A percentile compares a stretch with the other conserved stretches of the same genome.
These are phyloP conservation scores for Maudiozyma serrabonitensis DNA, from an alignment of 805 yeast genomes.

Conservation along the genomic window DNA sequence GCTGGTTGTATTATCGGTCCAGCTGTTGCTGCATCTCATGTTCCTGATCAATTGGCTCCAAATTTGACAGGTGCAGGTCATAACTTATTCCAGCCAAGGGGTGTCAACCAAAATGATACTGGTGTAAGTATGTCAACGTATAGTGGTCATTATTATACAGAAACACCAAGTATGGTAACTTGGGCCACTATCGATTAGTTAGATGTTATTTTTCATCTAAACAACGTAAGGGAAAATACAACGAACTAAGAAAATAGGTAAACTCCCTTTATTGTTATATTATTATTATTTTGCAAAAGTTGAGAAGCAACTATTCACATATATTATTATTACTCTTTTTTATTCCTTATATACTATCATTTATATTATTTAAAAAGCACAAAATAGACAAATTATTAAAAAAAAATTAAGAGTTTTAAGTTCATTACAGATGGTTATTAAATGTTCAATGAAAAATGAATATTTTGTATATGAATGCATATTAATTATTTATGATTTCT, in stretches of 20 bases:
- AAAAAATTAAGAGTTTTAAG: not conserved
- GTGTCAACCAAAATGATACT: constrained; percentile 74
- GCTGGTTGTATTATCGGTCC: constrained; percentile 81
- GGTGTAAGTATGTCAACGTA: constrained; percentile 36
- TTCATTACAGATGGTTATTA: too few relatives aligned
- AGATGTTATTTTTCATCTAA: too few relatives aligned
- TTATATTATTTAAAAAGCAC: not conserved
- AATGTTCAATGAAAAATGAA: not conserved
- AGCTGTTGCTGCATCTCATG: constrained; percentile 64
- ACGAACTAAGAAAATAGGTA: too few relatives aligned
- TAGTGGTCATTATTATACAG: constrained; percentile 32
- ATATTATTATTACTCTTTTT: not conserved
- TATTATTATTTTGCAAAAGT: not conserved
- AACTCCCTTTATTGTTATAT: not conserved
- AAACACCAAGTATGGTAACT: constrained; percentile 42
- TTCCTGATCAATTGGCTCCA: constrained; percentile 30
- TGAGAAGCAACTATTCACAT: not conserved
- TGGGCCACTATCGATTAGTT: constrained; percentile 37
- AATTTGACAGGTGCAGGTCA: constrained; percentile 32
- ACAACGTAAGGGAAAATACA: too few relatives aligned
- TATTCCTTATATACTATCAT: constrained; percentile 1
- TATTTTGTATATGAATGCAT: too few relatives aligned
- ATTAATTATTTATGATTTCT: not conserved
- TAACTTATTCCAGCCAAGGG: constrained; percentile 87
- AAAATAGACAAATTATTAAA: not conserved